These are phyloP conservation scores for Mortierella sp. DNA, from an alignment of 371 early-diverging fungal species.

Conservation along the genomic window DNA sequence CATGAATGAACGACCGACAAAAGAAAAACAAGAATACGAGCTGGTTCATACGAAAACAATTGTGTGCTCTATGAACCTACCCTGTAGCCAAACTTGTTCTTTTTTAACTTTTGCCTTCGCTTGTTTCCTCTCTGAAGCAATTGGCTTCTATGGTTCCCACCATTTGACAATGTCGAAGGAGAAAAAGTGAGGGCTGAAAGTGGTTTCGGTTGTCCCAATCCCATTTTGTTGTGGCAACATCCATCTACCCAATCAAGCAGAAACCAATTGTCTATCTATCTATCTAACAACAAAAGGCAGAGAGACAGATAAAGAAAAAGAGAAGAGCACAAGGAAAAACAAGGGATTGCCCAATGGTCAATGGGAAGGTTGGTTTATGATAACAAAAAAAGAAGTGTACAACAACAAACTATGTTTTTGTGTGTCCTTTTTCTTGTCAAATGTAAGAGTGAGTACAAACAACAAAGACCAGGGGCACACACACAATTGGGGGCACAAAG, in stretches of 20 bases:
- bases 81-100: too few relatives aligned
- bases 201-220: too few relatives aligned
- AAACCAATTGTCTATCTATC: neutral
- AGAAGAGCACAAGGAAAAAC: neutral
- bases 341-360: conserved; percentile 11
- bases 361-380: neutral
- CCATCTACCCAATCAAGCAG: neutral
- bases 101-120: too few relatives aligned
- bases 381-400: neutral
- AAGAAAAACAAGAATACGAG: too few relatives aligned
- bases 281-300: conserved; percentile 4
- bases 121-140: too few relatives aligned
- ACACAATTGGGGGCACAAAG: conserved; percentile 6
- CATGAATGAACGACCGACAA: too few relatives aligned
- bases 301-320: neutral
- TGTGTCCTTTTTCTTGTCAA: neutral
- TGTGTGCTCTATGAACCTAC: too few relatives aligned
- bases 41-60: too few relatives aligned
- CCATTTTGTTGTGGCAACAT: neutral
- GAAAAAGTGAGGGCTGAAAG: too few relatives aligned
- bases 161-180: too few relatives aligned
- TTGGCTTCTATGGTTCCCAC: too few relatives aligned
- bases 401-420: neutral
- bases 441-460: neutral
- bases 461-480: neutral